Evolutionary conservation across 129 eudicot species (phyloP), one percentile per base, ranked within the genome.

Genomic region (Oenanthe sinensis): DNA sequence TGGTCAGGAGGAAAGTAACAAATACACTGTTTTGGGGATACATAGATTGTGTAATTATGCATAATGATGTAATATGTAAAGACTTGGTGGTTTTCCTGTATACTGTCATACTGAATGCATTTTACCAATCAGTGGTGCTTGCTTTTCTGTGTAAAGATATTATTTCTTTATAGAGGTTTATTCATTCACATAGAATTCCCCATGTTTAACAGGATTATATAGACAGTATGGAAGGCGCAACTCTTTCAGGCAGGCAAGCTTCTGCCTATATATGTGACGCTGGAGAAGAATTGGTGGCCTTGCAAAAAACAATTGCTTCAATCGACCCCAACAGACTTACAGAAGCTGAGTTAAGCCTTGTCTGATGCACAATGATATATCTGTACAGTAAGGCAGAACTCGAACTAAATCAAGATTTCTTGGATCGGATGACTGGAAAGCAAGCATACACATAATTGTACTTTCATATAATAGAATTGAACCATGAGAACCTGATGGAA

Each of bases 151-250:
- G 50, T n/a, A n/a, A 22, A n/a, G 30, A 22, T 9, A 42, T 40
- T 24, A 72, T 22, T 15, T 48, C 52, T 54, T 15, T 24, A 62
- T 40, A 62, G 78, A 67, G 42, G 43, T 4, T 12, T 11, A 11
- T 28, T 65, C 14, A 65, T 22, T 3, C 16, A 2, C 44, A 0
- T 39, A 36, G 28, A 10, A 20, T 72, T 9, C 33, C 24, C 46
- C 6, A 10, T 74, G 48, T 74, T 44, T 24, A 5, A 16, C 96
- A 94, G 97, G 98, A 94, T 60, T 94, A 94, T 77, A 94, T 94
- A 70, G 98, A 94, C 86, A 91, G 97, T 89, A 94, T 94, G 98
- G 98, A 94, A 82, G 98, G 97, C 3, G 98, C 98, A 24, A 94
- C 98, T 44, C 89, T 94, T 50, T 94, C 97, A 13, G 98, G 98